phyloP scores from a whole-genome alignment of 768 basidiomycete species.

The Amanita thiersii region DNA sequence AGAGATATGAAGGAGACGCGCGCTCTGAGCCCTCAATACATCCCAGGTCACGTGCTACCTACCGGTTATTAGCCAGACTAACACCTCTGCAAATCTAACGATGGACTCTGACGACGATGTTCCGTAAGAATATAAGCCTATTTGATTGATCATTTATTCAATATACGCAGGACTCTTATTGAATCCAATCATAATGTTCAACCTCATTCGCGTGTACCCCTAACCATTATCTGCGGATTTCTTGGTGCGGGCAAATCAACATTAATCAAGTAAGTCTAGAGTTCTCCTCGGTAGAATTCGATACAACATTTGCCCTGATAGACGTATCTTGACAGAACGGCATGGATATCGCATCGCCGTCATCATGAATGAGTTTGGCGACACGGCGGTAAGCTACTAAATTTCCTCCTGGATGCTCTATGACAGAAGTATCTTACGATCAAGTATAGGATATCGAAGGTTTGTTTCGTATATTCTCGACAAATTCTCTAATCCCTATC shows the following conservation, averaged over 20 bases:
- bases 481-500: not conserved
- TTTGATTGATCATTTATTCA: not conserved
- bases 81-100: not conserved
- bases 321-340: constrained; percentile 83
- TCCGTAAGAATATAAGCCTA: constrained; percentile 31
- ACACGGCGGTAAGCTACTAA: constrained; percentile 65
- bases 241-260: constrained; percentile 95
- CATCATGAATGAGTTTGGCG: constrained; percentile 98
- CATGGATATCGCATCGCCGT: constrained; percentile 97
- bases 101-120: constrained; percentile 52
- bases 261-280: constrained; percentile 57
- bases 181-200: not conserved
- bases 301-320: constrained; percentile 17
- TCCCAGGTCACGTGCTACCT: not conserved
- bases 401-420: not conserved
- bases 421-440: constrained; percentile 9
- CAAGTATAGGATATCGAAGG: constrained; percentile 81
- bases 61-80: not conserved
- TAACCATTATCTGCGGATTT: constrained; percentile 94
- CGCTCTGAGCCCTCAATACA: not conserved
- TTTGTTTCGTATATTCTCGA: constrained; percentile 21
- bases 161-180: constrained; percentile 14
- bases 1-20: not conserved
- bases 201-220: constrained; percentile 45
- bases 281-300: not conserved